Percentiles rank a stretch among this genome's conserved stretches.
These are phyloP conservation scores for Penium margaritaceum DNA, from an alignment of 139 green algal genomes.

Conservation along the genomic window DNA sequence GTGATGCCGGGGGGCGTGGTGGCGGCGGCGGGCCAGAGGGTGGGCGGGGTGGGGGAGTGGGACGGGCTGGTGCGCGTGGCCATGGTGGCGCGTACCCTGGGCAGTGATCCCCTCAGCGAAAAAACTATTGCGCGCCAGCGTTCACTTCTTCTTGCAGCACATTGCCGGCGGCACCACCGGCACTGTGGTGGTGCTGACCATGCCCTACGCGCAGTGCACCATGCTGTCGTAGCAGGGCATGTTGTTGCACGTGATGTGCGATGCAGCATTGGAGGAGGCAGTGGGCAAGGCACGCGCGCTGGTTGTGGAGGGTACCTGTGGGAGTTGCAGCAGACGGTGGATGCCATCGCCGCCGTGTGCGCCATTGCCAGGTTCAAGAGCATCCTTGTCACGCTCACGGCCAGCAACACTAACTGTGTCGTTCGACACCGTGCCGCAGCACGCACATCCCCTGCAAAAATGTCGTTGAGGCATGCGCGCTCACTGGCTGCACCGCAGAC, in stretches of 20 bases:
- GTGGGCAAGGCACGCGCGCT: conserved; percentile 55
- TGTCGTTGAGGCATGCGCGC: conserved; percentile 48
- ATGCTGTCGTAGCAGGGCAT: conserved; percentile 72
- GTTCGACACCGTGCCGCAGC: conserved; percentile 14
- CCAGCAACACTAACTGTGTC: conserved; percentile 72
- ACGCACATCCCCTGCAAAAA: conserved; percentile 81
- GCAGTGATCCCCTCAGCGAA: too few relatives aligned
- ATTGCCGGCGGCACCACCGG: conserved; percentile 54
- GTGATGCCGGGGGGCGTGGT: too few relatives aligned
- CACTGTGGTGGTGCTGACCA: conserved; percentile 81
- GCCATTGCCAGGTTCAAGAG: conserved; percentile 48
- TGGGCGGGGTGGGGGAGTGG: too few relatives aligned
- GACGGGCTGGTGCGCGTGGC: too few relatives aligned
- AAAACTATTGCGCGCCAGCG: conserved; percentile 60
- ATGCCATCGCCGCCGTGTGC: conserved; percentile 44
- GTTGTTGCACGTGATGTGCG: conserved; percentile 17
- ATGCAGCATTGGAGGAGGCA: conserved; percentile 46
- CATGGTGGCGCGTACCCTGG: too few relatives aligned
- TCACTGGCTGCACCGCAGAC: background rate
- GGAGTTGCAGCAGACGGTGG: conserved; percentile 56
- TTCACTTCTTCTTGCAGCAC: conserved; percentile 54
- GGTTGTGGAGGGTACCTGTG: conserved; percentile 79
- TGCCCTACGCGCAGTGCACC: conserved; percentile 76
- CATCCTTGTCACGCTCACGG: conserved; percentile 71
- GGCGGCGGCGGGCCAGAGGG: too few relatives aligned